A percentile compares a stretch with the other conserved stretches of the same genome.
Conservation (phyloP, 805 yeast species). For the Saccharomycopsis guyanensis region DNA sequence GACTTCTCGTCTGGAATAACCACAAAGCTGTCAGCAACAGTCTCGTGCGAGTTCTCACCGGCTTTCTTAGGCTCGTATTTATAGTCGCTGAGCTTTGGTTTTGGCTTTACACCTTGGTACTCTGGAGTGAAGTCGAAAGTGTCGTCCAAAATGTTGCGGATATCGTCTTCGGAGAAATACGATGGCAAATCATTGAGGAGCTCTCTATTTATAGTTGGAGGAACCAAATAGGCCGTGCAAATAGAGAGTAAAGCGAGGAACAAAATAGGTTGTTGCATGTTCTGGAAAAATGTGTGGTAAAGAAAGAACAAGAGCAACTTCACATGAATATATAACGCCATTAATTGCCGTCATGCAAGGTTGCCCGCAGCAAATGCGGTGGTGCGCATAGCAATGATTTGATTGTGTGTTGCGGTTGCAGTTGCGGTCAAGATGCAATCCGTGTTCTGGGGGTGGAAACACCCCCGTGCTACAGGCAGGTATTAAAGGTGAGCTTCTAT, state of each 20-base stretch:
- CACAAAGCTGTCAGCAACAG: background rate
- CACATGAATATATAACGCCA: background rate
- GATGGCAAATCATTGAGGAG: background rate
- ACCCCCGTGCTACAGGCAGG: too few species aligned
- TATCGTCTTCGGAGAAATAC: slow-evolving; percentile 3
- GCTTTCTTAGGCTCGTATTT: background rate
- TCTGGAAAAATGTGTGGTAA: background rate
- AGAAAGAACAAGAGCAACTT: background rate
- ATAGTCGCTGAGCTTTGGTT: slow-evolving; percentile 7
- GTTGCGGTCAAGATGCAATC: too few species aligned
- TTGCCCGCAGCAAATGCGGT: background rate
- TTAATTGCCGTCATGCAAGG: background rate
- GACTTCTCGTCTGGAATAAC: slow-evolving; percentile 13
- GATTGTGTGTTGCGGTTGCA: background rate
- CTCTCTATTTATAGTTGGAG: background rate
- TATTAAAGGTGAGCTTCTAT: too few species aligned
- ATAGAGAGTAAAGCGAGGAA: background rate
- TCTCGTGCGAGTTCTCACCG: slow-evolving; percentile 1
- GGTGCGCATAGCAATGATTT: background rate
- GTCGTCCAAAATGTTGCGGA: slow-evolving; percentile 8
- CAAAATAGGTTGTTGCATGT: background rate
- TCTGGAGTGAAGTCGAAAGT: slow-evolving; percentile 10
- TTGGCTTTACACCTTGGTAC: background rate
- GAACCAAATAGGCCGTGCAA: background rate
- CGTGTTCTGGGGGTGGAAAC: too few species aligned